Evolutionary conservation across 2,329 filamentous ascomycete genomes (phyloP).

Genomic region (Aquanectria penicillioides): DNA sequence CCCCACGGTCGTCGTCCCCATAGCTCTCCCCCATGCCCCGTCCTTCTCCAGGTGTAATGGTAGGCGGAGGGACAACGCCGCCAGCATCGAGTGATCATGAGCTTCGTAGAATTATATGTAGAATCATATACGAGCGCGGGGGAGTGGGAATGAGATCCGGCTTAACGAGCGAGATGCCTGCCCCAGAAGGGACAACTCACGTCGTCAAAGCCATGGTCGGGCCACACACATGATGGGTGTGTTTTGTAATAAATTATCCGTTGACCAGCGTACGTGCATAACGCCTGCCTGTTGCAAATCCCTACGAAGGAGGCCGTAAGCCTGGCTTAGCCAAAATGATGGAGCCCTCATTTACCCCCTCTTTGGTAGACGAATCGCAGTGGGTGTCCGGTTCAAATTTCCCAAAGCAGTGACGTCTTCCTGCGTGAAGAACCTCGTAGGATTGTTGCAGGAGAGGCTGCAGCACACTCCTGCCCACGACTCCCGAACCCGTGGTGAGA

Average conservation of each 20-base stretch:
- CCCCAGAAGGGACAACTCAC: background rate
- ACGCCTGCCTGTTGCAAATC: no score
- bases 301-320: background rate
- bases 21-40: background rate
- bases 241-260: conserved; percentile 19
- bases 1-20: conserved; percentile 1
- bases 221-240: conserved; percentile 17
- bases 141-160: conserved; percentile 22
- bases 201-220: conserved; percentile 8
- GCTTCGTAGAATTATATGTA: conserved; percentile 18
- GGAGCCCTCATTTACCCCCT: conserved; percentile 23
- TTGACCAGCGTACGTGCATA: background rate
- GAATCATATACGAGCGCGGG: conserved; percentile 18
- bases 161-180: conserved; percentile 24
- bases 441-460: conserved; percentile 30
- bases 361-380: conserved; percentile 10
- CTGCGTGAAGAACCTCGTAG: conserved; percentile 34
- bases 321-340: conserved; percentile 5
- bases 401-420: conserved; percentile 42
- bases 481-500: conserved; percentile 41
- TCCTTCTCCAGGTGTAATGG: conserved; percentile 10
- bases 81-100: conserved; percentile 6
- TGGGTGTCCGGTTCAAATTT: conserved; percentile 32
- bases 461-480: conserved; percentile 22
- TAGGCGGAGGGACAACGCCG: conserved; percentile 29